Conservation (phyloP, 108 stramenopile genomes). For the Cyclostephanos invisitatus region DNA sequence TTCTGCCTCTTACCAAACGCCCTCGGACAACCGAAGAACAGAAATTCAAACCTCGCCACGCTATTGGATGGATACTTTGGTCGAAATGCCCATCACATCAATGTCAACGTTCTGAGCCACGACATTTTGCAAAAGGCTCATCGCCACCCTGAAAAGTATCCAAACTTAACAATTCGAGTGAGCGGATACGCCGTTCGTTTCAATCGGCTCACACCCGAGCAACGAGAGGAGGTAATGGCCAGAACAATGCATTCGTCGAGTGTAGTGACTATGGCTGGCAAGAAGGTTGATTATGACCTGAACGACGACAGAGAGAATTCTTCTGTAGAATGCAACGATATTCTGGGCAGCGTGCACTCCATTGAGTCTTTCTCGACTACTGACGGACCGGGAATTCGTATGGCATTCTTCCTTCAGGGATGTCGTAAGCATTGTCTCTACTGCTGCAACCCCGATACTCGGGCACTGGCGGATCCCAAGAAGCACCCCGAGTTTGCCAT, state of each 20-base stretch:
- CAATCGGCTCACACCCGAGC: slow-evolving; percentile 68
- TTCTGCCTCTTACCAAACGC: slow-evolving; percentile 68
- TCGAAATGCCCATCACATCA: slow-evolving; percentile 47
- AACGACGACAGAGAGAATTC: neutral
- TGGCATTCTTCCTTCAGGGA: slow-evolving; percentile 63
- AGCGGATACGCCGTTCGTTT: slow-evolving; percentile 70
- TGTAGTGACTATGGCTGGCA: slow-evolving; percentile 6
- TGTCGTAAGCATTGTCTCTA: slow-evolving; percentile 63
- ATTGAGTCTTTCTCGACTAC: slow-evolving; percentile 24
- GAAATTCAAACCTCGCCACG: slow-evolving; percentile 54
- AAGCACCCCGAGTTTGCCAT: slow-evolving; percentile 58
- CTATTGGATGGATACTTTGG: slow-evolving; percentile 69
- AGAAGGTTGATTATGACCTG: neutral
- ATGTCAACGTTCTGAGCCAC: slow-evolving; percentile 61
- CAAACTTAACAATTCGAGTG: slow-evolving; percentile 67
- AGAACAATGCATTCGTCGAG: slow-evolving; percentile 43
- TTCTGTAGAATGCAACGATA: too few relatives aligned
- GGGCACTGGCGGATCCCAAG: slow-evolving; percentile 48
- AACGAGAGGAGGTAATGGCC: slow-evolving; percentile 66
- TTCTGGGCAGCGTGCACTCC: slow-evolving; percentile 33
- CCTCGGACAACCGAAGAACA: slow-evolving; percentile 41
- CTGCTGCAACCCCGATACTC: slow-evolving; percentile 73
- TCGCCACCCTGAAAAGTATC: slow-evolving; percentile 68
- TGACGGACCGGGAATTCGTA: slow-evolving; percentile 9
- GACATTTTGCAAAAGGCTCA: slow-evolving; percentile 62